A percentile compares a stretch with the other conserved stretches of the same genome.
These are phyloP conservation scores for Aspergillus fumigatiaffinis DNA, from an alignment of 2,329 filamentous ascomycete species.

Conservation along the genomic window DNA sequence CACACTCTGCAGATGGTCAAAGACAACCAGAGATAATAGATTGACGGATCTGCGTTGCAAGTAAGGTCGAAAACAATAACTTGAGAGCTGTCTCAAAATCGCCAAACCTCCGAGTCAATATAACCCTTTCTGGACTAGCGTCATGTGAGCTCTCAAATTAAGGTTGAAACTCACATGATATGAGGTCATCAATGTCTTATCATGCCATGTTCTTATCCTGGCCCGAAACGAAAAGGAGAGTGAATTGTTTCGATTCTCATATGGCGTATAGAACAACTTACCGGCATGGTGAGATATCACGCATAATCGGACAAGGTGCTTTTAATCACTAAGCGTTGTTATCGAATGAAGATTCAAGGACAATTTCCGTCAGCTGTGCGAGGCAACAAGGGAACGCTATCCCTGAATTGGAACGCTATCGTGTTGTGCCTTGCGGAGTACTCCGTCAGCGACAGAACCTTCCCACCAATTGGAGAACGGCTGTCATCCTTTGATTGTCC, in stretches of 20 bases:
- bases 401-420: neutral
- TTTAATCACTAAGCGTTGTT: neutral
- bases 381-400: neutral
- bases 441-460: neutral
- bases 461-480: neutral
- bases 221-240: neutral
- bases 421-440: neutral
- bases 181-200: neutral
- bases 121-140: neutral
- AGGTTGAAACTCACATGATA: neutral
- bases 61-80: neutral
- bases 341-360: neutral
- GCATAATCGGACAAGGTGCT: neutral
- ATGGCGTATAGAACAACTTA: neutral
- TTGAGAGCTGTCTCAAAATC: neutral
- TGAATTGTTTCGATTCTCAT: neutral
- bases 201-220: neutral
- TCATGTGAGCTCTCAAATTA: neutral
- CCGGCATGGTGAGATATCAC: neutral
- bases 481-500: neutral
- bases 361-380: neutral
- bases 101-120: neutral
- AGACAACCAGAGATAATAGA: neutral
- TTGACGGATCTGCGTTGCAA: neutral
- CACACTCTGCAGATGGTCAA: neutral